Conservation (phyloP, 2,329 filamentous ascomycete genomes). For the Cladosporium sphaerospermum region DNA sequence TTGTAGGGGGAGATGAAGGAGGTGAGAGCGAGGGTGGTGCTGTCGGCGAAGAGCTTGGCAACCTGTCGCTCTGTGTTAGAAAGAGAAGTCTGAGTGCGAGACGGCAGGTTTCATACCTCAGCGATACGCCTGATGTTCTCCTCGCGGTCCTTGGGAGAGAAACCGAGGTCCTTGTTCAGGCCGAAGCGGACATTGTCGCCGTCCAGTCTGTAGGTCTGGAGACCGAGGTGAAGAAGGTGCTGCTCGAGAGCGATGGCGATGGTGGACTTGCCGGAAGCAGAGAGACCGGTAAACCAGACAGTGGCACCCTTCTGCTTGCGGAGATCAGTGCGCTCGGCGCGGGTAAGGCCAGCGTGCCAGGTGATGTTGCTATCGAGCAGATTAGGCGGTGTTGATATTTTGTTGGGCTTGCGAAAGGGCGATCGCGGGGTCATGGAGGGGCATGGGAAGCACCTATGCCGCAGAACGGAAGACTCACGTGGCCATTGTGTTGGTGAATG, state of each 20-base stretch:
- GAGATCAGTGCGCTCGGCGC: constrained; percentile 64
- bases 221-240: constrained; percentile 79
- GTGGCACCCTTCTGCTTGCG: constrained; percentile 87
- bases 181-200: constrained; percentile 98
- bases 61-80: constrained; percentile 46
- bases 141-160: constrained; percentile 85
- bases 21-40: constrained; percentile 78
- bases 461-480: constrained; percentile 7
- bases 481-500: constrained; percentile 5
- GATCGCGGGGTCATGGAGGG: constrained; percentile 11
- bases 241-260: constrained; percentile 95
- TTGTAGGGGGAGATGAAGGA: constrained; percentile 96
- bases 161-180: constrained; percentile 94
- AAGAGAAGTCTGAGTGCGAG: constrained; percentile 13
- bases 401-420: background rate
- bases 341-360: constrained; percentile 77
- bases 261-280: constrained; percentile 93
- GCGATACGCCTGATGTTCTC: constrained; percentile 97
- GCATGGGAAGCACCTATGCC: background rate
- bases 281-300: constrained; percentile 96
- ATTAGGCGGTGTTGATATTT: constrained; percentile 4
- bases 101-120: constrained; percentile 44
- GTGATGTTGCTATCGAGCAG: constrained; percentile 66
- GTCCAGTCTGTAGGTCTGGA: constrained; percentile 86
- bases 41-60: constrained; percentile 93